Evolutionary conservation across 371 early-diverging fungal genomes (phyloP), one percentile per base, ranked within the genome.

Genomic region (Mortierella sp.): DNA sequence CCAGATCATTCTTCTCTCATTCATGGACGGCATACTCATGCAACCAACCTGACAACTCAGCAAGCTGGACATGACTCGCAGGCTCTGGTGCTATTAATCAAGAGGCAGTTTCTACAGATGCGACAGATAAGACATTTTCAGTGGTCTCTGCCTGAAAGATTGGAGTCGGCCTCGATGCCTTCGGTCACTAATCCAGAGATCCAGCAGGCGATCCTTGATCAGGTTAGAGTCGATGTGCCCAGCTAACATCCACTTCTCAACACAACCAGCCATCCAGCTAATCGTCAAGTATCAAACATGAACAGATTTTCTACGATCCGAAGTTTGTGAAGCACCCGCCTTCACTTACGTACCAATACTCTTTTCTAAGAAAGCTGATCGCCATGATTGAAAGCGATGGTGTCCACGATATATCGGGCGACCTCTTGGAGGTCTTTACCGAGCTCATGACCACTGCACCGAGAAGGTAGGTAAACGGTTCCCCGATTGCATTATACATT

Each of bases 31-130:
- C n/a, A n/a, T n/a, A n/a, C 23, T 23, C 24, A 47, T 8, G 26
- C 48, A 10, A 48, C 23, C 19, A 48, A 5, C 19, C n/a, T 21
- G 10, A 26, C 21, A 21, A 48, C n/a, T n/a, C n/a, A n/a, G n/a
- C n/a, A n/a, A n/a, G n/a, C n/a, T 63, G 64, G 52, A 68, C 38
- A 38, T 10, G 42, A 51, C 19, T 19, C 41, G 3, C 70, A 61
- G 30, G 58, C 24, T 3, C 59, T 76, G 47, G 60, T 66, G 28
- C 38, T 76, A 21, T 19, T 70, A 34, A 54, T 76, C 63, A 76
- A 76, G 41, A 61, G 78, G 16, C 78, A 76, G 53, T 31, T 76
- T 24, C 52, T 76, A 41, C 71, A 69, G 38, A 76, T 76, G 78
- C 70, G 78, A 21, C 78, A 61, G 41, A 49, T 76, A 1, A 65